Evolutionary conservation across 2,329 filamentous ascomycete species (phyloP).

Genomic region (Botrytis sinoallii): DNA sequence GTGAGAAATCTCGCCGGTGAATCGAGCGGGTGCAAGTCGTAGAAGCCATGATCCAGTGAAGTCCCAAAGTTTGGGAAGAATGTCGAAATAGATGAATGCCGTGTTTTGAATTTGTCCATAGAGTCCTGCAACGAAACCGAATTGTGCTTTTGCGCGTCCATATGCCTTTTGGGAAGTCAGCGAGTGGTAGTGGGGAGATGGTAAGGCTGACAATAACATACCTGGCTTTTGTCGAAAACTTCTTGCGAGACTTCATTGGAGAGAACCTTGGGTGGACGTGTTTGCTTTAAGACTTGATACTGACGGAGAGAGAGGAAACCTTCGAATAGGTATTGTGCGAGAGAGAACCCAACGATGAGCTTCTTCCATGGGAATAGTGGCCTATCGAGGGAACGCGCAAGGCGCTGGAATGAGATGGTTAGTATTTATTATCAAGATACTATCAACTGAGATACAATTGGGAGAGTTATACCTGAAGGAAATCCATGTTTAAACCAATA

Average conservation of each 20-base stretch:
- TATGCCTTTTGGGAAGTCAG: slow-evolving; percentile 59
- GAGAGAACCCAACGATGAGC: slow-evolving; percentile 88
- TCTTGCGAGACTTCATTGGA: slow-evolving; percentile 83
- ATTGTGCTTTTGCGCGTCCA: slow-evolving; percentile 92
- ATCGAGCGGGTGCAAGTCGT: slow-evolving; percentile 70
- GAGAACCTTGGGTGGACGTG: slow-evolving; percentile 79
- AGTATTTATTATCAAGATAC: slow-evolving; percentile 16
- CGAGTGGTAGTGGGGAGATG: slow-evolving; percentile 11
- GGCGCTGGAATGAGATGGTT: slow-evolving; percentile 49
- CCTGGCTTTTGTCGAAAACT: slow-evolving; percentile 91
- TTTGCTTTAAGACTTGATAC: slow-evolving; percentile 79
- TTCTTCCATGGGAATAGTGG: slow-evolving; percentile 97
- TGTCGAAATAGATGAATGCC: slow-evolving; percentile 83
- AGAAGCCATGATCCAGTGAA: slow-evolving; percentile 73
- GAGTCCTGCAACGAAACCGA: slow-evolving; percentile 74
- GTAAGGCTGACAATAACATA: slow-evolving; percentile 37
- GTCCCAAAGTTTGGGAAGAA: slow-evolving; percentile 87
- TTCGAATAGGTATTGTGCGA: slow-evolving; percentile 89
- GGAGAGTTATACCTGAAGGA: slow-evolving; percentile 36
- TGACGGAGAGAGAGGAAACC: slow-evolving; percentile 86
- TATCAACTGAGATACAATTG: neutral
- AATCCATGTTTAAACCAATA: slow-evolving; percentile 35
- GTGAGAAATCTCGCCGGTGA: slow-evolving; percentile 89
- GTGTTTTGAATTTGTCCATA: slow-evolving; percentile 87
- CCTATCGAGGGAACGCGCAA: slow-evolving; percentile 83